Evolutionary conservation across 176 grass and related monocot genomes (phyloP).

Genomic region (Otatea glauca): DNA sequence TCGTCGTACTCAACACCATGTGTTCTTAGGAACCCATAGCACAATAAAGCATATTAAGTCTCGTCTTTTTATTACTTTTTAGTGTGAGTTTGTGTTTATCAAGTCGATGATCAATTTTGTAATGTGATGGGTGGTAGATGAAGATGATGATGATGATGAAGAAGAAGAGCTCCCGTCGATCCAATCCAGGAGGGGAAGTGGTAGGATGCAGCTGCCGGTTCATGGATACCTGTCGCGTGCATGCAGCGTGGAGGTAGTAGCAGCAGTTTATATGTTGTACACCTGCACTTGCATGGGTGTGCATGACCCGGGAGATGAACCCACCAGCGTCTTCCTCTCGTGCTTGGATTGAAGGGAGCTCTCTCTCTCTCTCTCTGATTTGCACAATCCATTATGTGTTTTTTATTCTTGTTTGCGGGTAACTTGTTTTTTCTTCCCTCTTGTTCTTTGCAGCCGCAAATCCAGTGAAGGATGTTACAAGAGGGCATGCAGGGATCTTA

Average conservation of each 20-base stretch:
- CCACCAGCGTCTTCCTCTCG: slow-evolving; percentile 63
- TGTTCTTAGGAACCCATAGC: not conserved
- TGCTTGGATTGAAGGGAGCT: slow-evolving; percentile 98
- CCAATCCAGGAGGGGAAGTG: slow-evolving; percentile 58
- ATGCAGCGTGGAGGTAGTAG: not conserved
- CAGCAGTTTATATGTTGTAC: not conserved
- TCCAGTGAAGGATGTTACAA: not conserved
- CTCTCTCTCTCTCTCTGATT: slow-evolving; percentile 28
- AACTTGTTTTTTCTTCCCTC: not conserved
- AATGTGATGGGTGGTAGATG: not conserved
- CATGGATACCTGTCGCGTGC: not conserved
- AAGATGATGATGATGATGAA: not conserved
- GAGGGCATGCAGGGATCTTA: not conserved
- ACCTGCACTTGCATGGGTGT: slow-evolving; percentile 54
- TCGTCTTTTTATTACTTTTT: not conserved
- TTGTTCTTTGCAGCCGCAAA: not conserved
- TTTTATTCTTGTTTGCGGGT: not conserved
- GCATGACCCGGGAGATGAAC: slow-evolving; percentile 77
- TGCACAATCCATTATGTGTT: not conserved
- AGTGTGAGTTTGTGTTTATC: not conserved
- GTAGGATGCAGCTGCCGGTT: no score
- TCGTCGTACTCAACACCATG: slow-evolving; percentile 19
- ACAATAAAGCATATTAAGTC: not conserved
- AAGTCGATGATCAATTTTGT: not conserved
- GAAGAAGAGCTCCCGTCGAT: slow-evolving; percentile 73